phyloP scores from a whole-genome alignment of 148 eudicot genomes.

The Nyssa sinensis region DNA sequence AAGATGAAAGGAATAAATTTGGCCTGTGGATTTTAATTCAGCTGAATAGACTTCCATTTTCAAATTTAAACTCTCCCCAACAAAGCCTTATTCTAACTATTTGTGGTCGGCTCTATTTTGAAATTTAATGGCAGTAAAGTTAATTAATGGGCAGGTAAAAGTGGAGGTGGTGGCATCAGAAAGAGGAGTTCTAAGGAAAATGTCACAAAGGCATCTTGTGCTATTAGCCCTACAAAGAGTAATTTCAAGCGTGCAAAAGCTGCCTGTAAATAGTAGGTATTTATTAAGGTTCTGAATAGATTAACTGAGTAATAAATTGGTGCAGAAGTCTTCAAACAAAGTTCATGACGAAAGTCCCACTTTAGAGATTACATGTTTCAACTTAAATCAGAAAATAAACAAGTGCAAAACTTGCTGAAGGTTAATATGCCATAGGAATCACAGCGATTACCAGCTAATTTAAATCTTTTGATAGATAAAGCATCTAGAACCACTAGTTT shows the following conservation, averaged over 20 bases:
- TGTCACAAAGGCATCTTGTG: too few species aligned
- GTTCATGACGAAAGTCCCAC: not conserved
- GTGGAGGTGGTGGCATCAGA: too few species aligned
- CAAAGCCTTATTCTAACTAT: too few species aligned
- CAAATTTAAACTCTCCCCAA: too few species aligned
- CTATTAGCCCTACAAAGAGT: not conserved
- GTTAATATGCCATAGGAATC: not conserved
- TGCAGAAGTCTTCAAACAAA: not conserved
- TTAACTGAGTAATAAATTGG: not conserved
- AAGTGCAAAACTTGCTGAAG: not conserved
- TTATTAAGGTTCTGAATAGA: not conserved
- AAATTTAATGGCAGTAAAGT: too few species aligned
- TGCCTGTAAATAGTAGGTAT: not conserved
- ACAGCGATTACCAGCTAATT: not conserved
- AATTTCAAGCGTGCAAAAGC: not conserved
- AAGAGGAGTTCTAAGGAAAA: too few species aligned
- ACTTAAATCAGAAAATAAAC: not conserved
- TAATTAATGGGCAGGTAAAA: too few species aligned
- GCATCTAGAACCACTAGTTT: not conserved
- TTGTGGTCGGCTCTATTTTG: too few species aligned
- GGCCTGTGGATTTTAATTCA: not conserved
- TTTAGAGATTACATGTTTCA: not conserved
- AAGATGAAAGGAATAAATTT: not conserved
- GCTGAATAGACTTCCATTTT: too few species aligned
- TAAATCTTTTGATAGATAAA: not conserved